Percentiles rank a stretch among this genome's conserved stretches.
These are phyloP conservation scores for Mortierella sp. DNA, from an alignment of 371 early-diverging fungal species.

Conservation along the genomic window DNA sequence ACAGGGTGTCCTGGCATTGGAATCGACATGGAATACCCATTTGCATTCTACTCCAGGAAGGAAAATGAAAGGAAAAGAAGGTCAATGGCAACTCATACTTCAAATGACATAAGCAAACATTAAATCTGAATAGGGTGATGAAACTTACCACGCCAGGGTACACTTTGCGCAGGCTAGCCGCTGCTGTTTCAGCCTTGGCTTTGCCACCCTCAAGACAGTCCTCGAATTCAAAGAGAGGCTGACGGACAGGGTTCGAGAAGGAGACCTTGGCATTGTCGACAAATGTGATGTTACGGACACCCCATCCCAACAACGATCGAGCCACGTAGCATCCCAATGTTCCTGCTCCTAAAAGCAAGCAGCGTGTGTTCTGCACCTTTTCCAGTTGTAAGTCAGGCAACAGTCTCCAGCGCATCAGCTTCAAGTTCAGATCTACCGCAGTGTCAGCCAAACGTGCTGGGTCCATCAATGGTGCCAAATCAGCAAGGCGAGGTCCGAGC, in stretches of 20 bases:
- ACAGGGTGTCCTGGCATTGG: conserved; percentile 97
- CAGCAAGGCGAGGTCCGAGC: conserved; percentile 86
- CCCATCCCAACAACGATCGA: conserved; percentile 90
- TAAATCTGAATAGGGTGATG: neutral
- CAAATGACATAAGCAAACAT: neutral
- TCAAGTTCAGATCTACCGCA: conserved; percentile 93
- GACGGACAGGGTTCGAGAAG: conserved; percentile 96
- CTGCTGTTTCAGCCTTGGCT: conserved; percentile 91
- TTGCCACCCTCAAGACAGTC: conserved; percentile 89
- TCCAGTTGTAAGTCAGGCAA: conserved; percentile 90
- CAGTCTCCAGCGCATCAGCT: conserved; percentile 96
- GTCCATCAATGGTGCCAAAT: conserved; percentile 79
- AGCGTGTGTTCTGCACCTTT: conserved; percentile 79
- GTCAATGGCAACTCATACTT: neutral
- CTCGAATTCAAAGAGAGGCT: conserved; percentile 92
- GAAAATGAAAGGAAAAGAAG: neutral
- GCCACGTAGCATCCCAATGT: conserved; percentile 97
- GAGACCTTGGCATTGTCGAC: conserved; percentile 95
- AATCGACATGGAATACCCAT: conserved; percentile 80
- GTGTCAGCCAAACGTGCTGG: conserved; percentile 81
- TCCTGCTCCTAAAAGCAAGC: conserved; percentile 94
- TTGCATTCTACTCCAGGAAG: conserved; percentile 65
- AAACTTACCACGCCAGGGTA: conserved; percentile 85
- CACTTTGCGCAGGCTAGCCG: conserved; percentile 76
- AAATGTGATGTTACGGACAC: conserved; percentile 93